Percentiles rank a stretch among this genome's conserved stretches.
These are phyloP conservation scores for Pyricularia grisea DNA, from an alignment of 2,329 filamentous ascomycete genomes.

Conservation along the genomic window DNA sequence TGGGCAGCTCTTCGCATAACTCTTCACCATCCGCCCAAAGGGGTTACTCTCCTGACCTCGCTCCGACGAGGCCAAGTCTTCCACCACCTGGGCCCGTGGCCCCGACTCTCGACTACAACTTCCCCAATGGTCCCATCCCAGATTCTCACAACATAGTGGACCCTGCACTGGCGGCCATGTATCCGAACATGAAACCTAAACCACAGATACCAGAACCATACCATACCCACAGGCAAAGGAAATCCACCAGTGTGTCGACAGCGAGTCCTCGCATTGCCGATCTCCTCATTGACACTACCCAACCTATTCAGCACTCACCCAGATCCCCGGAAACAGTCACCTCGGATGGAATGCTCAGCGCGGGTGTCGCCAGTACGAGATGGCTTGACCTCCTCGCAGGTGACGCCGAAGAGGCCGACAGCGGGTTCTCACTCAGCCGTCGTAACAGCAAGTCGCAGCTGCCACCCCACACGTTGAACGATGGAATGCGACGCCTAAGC, in stretches of 20 bases:
- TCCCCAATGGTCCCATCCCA: neutral
- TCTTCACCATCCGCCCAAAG: neutral
- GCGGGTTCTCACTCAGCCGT: conserved; percentile 13
- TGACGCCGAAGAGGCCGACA: conserved; percentile 22
- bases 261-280: neutral
- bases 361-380: conserved; percentile 19
- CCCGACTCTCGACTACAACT: conserved; percentile 3
- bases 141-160: conserved; percentile 4
- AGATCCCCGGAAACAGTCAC: neutral
- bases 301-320: neutral
- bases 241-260: neutral
- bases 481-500: conserved; percentile 2
- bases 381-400: conserved; percentile 21
- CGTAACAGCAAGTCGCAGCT: neutral
- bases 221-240: neutral
- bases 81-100: conserved; percentile 1
- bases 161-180: conserved; percentile 2
- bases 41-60: neutral
- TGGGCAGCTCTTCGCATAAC: neutral
- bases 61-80: neutral
- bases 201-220: neutral
- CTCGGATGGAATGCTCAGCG: neutral
- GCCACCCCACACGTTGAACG: neutral
- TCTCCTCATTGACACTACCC: neutral
- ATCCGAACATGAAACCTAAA: neutral